Percentiles rank a stretch among this genome's conserved stretches.
These are phyloP conservation scores for Halenospora varia DNA, from an alignment of 495 filamentous ascomycete species.

Conservation along the genomic window DNA sequence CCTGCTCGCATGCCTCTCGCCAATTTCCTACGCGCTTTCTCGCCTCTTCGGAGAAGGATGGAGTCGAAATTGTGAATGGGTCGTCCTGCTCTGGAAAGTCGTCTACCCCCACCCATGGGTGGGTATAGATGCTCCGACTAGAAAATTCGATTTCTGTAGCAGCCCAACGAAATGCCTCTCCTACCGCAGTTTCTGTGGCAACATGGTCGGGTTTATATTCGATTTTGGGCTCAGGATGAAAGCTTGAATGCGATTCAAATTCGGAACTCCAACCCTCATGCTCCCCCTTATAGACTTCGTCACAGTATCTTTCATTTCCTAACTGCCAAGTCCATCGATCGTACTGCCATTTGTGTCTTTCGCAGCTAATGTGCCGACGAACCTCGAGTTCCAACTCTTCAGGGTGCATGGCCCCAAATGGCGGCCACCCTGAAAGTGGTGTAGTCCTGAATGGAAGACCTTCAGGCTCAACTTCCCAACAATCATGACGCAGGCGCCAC, in stretches of 20 bases:
- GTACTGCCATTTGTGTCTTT: conserved; percentile 11
- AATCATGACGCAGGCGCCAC: neutral
- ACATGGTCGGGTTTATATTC: neutral
- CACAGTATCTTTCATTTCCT: neutral
- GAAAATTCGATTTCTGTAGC: neutral
- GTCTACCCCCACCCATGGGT: neutral
- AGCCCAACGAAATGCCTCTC: neutral
- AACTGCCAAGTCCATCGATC: conserved; percentile 12
- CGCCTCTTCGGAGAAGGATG: neutral
- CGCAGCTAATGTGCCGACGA: conserved; percentile 1
- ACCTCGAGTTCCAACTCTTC: conserved; percentile 10
- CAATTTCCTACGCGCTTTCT: neutral
- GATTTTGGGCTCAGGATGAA: neutral
- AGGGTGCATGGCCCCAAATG: conserved; percentile 9
- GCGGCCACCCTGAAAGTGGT: conserved; percentile 2
- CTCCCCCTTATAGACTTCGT: neutral
- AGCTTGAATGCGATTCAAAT: neutral
- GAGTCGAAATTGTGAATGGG: neutral
- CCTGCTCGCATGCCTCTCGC: neutral
- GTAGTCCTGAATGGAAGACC: neutral
- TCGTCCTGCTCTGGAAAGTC: neutral
- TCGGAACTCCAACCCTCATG: neutral
- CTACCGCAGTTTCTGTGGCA: neutral
- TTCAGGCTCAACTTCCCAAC: neutral
- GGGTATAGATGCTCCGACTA: neutral